Evolutionary conservation across 2,329 filamentous ascomycete genomes (phyloP), one percentile per base, ranked within the genome.

Genomic region (Penicillium occitanis): DNA sequence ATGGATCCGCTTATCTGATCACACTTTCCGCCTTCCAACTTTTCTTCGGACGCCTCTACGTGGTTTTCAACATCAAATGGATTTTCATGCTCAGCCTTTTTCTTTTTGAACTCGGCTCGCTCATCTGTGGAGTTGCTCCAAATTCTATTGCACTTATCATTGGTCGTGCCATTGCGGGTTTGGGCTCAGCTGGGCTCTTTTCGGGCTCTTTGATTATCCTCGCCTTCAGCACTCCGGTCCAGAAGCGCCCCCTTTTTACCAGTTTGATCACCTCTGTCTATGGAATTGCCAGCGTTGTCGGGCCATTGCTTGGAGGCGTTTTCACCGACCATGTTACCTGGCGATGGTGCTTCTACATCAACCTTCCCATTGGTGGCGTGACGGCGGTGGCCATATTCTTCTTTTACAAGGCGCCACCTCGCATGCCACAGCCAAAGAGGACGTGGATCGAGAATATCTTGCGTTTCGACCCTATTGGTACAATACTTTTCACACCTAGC

Each of bases 341-440:
- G 81, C 71, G 82, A 10, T 83, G 81, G 81, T 84, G 75, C 68
- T 83, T 83, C 73, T 84, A 81, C 64, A 84, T 86, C 73, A 86
- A 87, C 68, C 75, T 86, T 1, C 84, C 84, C 0, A 78, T 86
- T 33, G 75, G 75, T 1, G 71, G 63, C 4, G 50, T 71, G 3
- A 68, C 61, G 25, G 53, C 19, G 2, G 33, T 42, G 6, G 28
- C 48, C 3, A n/a, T 62, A 8, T n/a, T 51, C n/a, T 33, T 62
- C 5, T 35, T 62, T 17, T 35, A 37, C 28, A 35, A n/a, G 28
- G 14, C 35, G 5, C 58, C 58, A 3, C 37, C 40, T 10, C 17
- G 37, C 10, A 7, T 11, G n/a, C 35, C 13, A 10, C 17, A 17
- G 17, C 40, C 40, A 8, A 33, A 30, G 3, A 19, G 13, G 2